phyloP scores from a whole-genome alignment of 2,329 filamentous ascomycete species.

The Xylariaceae sp. region DNA sequence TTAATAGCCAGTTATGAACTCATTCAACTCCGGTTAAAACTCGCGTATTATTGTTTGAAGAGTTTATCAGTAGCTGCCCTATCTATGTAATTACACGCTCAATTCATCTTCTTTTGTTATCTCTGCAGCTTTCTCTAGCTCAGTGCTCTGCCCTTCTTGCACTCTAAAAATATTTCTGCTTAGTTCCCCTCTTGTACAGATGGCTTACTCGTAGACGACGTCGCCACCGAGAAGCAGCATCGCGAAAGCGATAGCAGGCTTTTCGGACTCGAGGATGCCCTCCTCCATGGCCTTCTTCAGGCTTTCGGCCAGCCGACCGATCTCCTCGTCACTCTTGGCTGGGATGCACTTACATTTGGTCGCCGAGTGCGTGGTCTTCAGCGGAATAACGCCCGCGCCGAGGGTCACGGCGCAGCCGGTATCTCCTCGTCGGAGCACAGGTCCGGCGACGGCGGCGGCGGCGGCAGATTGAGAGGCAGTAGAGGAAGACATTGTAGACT shows the following conservation, averaged over 20 bases:
- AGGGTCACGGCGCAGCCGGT: constrained; percentile 28
- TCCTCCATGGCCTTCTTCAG: constrained; percentile 20
- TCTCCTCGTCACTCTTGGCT: constrained; percentile 8
- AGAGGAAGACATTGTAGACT: neutral
- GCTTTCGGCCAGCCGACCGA: constrained; percentile 13
- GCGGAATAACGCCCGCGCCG: constrained; percentile 16
- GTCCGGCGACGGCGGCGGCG: neutral
- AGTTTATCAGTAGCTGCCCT: too few relatives aligned
- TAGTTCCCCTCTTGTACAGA: too few relatives aligned
- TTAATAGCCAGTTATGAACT: too few relatives aligned
- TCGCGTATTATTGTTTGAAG: too few relatives aligned
- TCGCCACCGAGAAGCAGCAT: constrained; percentile 29
- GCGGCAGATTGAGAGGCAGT: neutral
- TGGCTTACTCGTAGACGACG: constrained; percentile 18
- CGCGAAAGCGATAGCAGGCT: constrained; percentile 27
- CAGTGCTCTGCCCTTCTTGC: neutral
- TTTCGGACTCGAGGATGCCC: constrained; percentile 27
- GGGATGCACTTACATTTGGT: constrained; percentile 26
- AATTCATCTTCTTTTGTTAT: too few relatives aligned
- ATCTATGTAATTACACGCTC: too few relatives aligned
- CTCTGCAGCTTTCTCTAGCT: neutral
- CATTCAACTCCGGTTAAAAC: too few relatives aligned
- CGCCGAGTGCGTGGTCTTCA: constrained; percentile 6
- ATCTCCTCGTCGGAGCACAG: constrained; percentile 20
- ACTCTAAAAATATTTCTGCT: too few relatives aligned